Evolutionary conservation across 2,329 filamentous ascomycete genomes (phyloP), one percentile per base, ranked within the genome.

Genomic region (Cadophora luteo-olivacea): DNA sequence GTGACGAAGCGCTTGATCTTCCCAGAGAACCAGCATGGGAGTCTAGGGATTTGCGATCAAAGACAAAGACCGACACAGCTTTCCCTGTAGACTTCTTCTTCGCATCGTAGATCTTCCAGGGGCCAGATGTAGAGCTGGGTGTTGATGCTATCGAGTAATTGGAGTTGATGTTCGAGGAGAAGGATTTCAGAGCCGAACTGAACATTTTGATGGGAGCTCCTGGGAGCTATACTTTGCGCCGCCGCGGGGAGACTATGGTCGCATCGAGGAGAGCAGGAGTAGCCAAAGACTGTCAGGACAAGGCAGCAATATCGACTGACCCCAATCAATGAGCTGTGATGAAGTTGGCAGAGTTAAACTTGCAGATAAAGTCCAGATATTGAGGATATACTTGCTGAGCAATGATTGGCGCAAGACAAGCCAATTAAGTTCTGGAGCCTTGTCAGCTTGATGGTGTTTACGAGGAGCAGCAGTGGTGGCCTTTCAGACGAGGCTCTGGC

Each of bases 91-190:
- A 93, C 82, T 97, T 98, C 83, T 97, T 97, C 84, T 97, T 98
- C 68, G 92, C 94, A 82, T 97, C 94, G 85, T 95, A 95, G 77
- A 99, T 96, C 83, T 94, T 97, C 96, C 96, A 99, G 68, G 94
- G 93, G 22, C 96, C 96, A 19, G 94, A 92, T 64, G 89, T 89
- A 63, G 93, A 92, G n/a, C 89, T 91, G 12, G 92, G 87, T 69
- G 88, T 89, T 32, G 90, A 85, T 25, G 93, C 91, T 73, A 98
- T 85, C 74, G 91, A 89, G 81, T 99, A 99, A 82, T 97, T 97
- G 78, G 91, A 90, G 69, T 90, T 90, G 82, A 99, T 98, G 82
- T 97, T 97, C 75, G 87, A 95, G 72, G 90, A 91, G 80, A 98
- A 95, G 72, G 95, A 97, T 82, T 98, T 98, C 79, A 98, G 87